phyloP scores from a whole-genome alignment of 345 rosid species.

The Angophora floribunda region DNA sequence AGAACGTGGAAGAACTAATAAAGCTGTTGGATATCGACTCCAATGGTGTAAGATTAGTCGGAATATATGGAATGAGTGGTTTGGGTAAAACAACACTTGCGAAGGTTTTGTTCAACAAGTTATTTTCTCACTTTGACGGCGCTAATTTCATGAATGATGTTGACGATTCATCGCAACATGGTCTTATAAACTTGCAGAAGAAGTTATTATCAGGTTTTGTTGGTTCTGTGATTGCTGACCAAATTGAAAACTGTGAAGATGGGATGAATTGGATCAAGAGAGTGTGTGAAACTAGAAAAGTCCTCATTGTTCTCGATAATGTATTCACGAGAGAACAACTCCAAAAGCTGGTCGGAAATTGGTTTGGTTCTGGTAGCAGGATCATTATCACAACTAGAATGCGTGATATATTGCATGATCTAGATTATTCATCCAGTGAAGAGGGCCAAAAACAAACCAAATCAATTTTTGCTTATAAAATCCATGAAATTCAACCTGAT shows the following conservation, averaged over 20 bases:
- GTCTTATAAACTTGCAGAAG: background rate
- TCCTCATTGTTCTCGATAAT: background rate
- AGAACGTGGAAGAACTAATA: background rate
- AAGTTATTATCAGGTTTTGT: background rate
- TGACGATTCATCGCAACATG: rapidly evolving
- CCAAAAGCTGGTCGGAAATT: background rate
- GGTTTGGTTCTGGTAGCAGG: background rate
- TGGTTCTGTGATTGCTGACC: too few species aligned
- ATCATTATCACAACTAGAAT: background rate
- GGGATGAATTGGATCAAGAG: background rate
- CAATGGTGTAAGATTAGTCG: background rate
- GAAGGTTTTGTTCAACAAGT: too few species aligned
- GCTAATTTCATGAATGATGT: rapidly evolving
- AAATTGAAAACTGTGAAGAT: background rate
- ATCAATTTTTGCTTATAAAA: background rate
- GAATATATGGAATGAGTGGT: too few species aligned
- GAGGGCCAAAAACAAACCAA: background rate
- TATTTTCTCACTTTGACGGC: too few species aligned
- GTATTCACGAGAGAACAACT: background rate
- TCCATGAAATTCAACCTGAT: background rate
- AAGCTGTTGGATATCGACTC: background rate
- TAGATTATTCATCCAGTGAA: too few species aligned
- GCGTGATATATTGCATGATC: too few species aligned
- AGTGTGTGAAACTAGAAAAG: background rate
- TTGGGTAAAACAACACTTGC: too few species aligned